phyloP scores from a whole-genome alignment of 495 filamentous ascomycete species.

The Chlorociboria aeruginascens region DNA sequence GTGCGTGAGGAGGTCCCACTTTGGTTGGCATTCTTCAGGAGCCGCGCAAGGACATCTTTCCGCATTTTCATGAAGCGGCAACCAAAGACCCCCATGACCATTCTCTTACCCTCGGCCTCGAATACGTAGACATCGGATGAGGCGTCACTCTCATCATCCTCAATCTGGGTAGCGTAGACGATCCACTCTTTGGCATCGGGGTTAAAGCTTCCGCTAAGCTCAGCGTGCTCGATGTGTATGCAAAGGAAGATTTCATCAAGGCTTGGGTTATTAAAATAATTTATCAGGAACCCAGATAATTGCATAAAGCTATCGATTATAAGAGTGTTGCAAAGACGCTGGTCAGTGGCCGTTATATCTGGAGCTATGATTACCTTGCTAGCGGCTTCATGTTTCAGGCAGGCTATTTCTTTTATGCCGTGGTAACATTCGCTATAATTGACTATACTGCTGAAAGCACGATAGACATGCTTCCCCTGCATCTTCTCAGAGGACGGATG shows the following conservation, averaged over 20 bases:
- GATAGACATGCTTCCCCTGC: conserved; percentile 36
- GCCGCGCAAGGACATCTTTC: conserved; percentile 2
- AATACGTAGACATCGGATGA: neutral
- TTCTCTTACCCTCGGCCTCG: neutral
- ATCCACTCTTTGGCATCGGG: neutral
- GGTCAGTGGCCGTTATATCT: conserved; percentile 23
- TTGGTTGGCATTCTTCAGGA: conserved; percentile 11
- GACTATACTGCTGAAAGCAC: conserved; percentile 31
- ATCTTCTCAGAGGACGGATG: conserved; percentile 32
- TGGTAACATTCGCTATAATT: conserved; percentile 32
- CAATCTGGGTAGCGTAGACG: neutral
- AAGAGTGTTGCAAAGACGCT: conserved; percentile 17
- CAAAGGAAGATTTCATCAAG: conserved; percentile 15
- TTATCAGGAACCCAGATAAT: conserved; percentile 39
- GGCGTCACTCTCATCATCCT: neutral
- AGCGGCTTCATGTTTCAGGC: conserved; percentile 27
- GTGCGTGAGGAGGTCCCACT: neutral
- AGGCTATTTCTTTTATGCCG: conserved; percentile 33
- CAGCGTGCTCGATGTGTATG: conserved; percentile 1
- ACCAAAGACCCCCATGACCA: neutral
- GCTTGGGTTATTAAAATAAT: conserved; percentile 19
- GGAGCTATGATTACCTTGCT: conserved; percentile 27
- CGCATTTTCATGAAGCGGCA: too few relatives aligned
- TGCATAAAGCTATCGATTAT: conserved; percentile 32
- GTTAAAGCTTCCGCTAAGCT: neutral